Base-by-base conservation (phyloP, 1,284 basidiomycete species). In the Ceratobasidium sp. region DNA sequence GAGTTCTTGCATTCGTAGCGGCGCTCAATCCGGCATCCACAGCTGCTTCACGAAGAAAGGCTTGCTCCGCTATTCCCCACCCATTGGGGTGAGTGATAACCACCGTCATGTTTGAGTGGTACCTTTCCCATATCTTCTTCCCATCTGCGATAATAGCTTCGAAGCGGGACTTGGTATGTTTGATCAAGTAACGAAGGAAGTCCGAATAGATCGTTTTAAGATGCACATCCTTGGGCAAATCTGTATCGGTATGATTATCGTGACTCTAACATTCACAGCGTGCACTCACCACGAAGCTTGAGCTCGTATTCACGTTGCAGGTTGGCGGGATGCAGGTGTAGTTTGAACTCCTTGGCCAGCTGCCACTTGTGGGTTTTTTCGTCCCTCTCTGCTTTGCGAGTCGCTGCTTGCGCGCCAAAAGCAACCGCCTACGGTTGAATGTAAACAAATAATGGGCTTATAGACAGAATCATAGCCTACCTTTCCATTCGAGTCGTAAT, bases 31-130 rank as follows among this genome's bases (percentile, higher is more conserved):
- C 60, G n/a, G 69, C 69, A 12, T 47, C 13, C n/a, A 70, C 52
- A 2, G 60, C 69, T 3, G 69, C 69, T 13, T 45, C 22, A 7
- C 69, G 47, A n/a, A 70, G 38, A 31, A 70, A 43, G 10, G 1
- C 3, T 22, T 70, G 69, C 27, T 70, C 69, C 1, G 15, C 10
- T 6, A 67, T 31, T 3, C 52, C 60, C 69, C 69, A 70, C 2
- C 58, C 69, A 34, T 65, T 55, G 1, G 69, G 69, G 29, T 70
- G 60, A 20, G 69, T 42, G 22, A 70, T 55, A 25, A 70, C 34
- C 2, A 70, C 31, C 12, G 65, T 60, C 43, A 57, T 57, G 2
- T 32, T 57, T 6, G 40, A 40, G 2, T 31, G n/a, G 29, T 38
- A 31, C 1, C 5, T 47, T 27, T 55, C 25, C 69, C 69, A 70